Conservation (phyloP, 495 filamentous ascomycete genomes). For the Trichocladium uniseriatum region DNA sequence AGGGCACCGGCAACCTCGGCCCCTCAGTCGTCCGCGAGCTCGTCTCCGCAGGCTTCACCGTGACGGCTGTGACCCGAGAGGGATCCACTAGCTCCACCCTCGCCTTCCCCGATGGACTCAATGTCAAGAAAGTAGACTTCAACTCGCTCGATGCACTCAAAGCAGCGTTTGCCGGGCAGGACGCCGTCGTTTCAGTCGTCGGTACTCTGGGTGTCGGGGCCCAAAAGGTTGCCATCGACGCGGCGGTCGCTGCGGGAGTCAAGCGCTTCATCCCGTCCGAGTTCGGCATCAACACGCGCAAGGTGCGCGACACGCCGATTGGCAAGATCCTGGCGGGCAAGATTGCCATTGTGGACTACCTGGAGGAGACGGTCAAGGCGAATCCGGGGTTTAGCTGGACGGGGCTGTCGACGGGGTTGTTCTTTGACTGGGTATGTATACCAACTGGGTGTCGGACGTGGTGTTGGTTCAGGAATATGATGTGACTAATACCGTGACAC, state of each 20-base stretch:
- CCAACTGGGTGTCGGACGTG: no score
- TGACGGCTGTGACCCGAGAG: slow-evolving; percentile 50
- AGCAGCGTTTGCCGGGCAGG: slow-evolving; percentile 42
- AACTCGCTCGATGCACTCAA: slow-evolving; percentile 43
- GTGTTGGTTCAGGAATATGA: no score
- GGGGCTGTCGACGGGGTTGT: slow-evolving; percentile 39
- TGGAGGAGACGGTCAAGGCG: slow-evolving; percentile 33
- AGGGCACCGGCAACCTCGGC: slow-evolving; percentile 55
- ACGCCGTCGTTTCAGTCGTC: slow-evolving; percentile 49
- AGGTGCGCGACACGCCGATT: slow-evolving; percentile 22
- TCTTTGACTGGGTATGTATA: slow-evolving; percentile 42
- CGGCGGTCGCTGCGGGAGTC: slow-evolving; percentile 49
- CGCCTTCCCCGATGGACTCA: slow-evolving; percentile 28
- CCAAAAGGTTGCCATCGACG: slow-evolving; percentile 49
- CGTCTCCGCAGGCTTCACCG: slow-evolving; percentile 44
- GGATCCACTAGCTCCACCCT: slow-evolving; percentile 26
- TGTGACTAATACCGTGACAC: no score
- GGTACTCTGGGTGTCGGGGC: slow-evolving; percentile 24
- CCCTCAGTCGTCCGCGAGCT: slow-evolving; percentile 46
- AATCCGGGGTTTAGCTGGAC: slow-evolving; percentile 43
- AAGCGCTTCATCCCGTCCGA: slow-evolving; percentile 56
- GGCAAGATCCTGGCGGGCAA: slow-evolving; percentile 42
- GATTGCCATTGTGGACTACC: slow-evolving; percentile 38
- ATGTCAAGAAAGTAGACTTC: slow-evolving; percentile 45
- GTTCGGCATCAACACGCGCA: slow-evolving; percentile 47